These are phyloP conservation scores for Gossypium arboreum DNA, from an alignment of 345 rosid genomes.

Conservation along the genomic window DNA sequence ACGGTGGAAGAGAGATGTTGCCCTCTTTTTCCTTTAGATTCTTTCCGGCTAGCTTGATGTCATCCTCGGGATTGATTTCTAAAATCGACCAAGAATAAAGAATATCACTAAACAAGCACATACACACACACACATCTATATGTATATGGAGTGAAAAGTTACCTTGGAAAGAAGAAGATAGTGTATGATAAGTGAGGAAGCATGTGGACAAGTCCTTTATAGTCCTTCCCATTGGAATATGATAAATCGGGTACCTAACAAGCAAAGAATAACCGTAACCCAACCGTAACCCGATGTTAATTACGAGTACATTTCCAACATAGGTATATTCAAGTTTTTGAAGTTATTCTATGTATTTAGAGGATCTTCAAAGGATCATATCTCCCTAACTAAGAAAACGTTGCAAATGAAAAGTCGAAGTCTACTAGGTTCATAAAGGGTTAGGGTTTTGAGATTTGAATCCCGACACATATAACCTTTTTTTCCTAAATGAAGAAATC, in stretches of 20 bases:
- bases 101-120: neutral
- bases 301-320: too few relatives aligned
- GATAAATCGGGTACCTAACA: neutral
- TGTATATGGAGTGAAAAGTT: neutral
- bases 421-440: too few relatives aligned
- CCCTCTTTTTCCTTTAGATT: neutral
- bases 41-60: neutral
- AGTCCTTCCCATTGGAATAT: neutral
- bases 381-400: too few relatives aligned
- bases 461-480: too few relatives aligned
- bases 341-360: too few relatives aligned
- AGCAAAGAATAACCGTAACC: neutral
- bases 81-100: neutral
- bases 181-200: neutral
- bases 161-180: neutral
- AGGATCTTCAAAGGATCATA: too few relatives aligned
- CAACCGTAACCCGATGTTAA: too few relatives aligned
- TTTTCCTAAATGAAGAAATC: too few relatives aligned
- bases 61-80: neutral
- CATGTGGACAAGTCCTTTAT: neutral
- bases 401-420: too few relatives aligned
- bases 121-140: neutral
- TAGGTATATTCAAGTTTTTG: too few relatives aligned
- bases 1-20: constrained; percentile 7
- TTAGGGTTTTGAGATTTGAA: too few relatives aligned